Evolutionary conservation across 2,329 filamentous ascomycete species (phyloP).

Genomic region (Aureobasidium sp.): DNA sequence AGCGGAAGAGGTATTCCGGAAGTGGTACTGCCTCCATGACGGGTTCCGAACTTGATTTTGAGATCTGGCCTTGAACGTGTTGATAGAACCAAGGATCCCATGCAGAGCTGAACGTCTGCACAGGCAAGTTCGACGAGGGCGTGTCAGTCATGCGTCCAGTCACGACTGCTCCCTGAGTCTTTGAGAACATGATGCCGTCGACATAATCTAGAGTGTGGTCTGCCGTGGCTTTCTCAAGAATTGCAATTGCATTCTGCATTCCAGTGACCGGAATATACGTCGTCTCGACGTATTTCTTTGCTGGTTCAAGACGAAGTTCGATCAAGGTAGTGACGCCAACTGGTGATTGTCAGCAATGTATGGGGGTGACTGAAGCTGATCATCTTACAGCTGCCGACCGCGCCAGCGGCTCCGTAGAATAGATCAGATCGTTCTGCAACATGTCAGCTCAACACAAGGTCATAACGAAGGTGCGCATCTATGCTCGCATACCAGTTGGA

Average conservation of each 20-base stretch:
- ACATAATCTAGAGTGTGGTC: constrained; percentile 39
- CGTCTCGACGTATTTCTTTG: constrained; percentile 43
- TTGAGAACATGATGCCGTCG: constrained; percentile 45
- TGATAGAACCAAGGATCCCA: constrained; percentile 48
- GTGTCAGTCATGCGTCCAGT: constrained; percentile 38
- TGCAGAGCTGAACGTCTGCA: constrained; percentile 35
- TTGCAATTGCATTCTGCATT: constrained; percentile 37
- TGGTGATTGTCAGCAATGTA: background rate
- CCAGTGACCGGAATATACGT: constrained; percentile 40
- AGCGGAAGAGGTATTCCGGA: constrained; percentile 62
- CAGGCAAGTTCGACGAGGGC: background rate
- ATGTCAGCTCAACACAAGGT: no score
- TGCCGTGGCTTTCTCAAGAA: constrained; percentile 33
- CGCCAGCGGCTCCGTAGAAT: constrained; percentile 58
- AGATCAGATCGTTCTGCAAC: constrained; percentile 47
- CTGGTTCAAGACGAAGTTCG: constrained; percentile 41
- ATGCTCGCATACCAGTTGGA: constrained; percentile 27
- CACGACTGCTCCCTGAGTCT: constrained; percentile 36
- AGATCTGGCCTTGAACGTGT: constrained; percentile 30
- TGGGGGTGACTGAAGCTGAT: background rate
- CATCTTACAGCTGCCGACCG: constrained; percentile 51
- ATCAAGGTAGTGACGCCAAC: constrained; percentile 58
- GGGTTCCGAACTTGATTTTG: constrained; percentile 15
- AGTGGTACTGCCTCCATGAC: constrained; percentile 51
- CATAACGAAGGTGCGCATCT: background rate